Evolutionary conservation across 2,329 filamentous ascomycete genomes (phyloP), one percentile per base, ranked within the genome.

Genomic region (Pseudocercospora vitis): DNA sequence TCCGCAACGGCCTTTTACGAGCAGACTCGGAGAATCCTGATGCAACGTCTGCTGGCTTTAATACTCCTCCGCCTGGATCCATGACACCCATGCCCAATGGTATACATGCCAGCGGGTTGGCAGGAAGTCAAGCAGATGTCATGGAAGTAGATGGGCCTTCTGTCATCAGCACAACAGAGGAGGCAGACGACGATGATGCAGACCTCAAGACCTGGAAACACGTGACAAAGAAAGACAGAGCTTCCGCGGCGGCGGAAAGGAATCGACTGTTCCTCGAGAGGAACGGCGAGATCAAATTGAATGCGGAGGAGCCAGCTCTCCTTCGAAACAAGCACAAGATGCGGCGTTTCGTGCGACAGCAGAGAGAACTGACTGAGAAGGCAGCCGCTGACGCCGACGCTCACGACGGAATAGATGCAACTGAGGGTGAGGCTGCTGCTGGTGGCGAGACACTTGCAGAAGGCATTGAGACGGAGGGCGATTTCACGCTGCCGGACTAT

Each of bases 141-240:
- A 94, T 95, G 82, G 94, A 99, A 53, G 83, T 94, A 28, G 94
- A 97, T 68, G 87, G 73, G n/a, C 82, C 86, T 4, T 86, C 85
- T 2, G 76, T 89, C 32, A 79, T 88, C 52, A 82, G 82, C 54
- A 81, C 82, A 24, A 80, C 78, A 11, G 88, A 95, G 63, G 89
- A 95, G 62, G 81, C 82, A 9, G 90, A 90, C 62, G 84, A 95
- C 63, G 91, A 97, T 63, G 91, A 97, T 54, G 75, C 81, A 1
- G 92, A 96, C 68, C 96, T 94, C 74, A 95, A 95, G 70, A 88
- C 94, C 29, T 99, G 95, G 94, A 99, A 97, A 75, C 92, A 97
- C 72, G 90, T 96, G 33, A 99, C 94, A 1, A 97, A 97, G 74
- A 96, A 94, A 69, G 91, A 96, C 66, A 86, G 94, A 58, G 94